Percentiles rank a stretch among this genome's conserved stretches.
phyloP scores from a whole-genome alignment of 352 stramenopile species.

The Discostella stelligera region DNA sequence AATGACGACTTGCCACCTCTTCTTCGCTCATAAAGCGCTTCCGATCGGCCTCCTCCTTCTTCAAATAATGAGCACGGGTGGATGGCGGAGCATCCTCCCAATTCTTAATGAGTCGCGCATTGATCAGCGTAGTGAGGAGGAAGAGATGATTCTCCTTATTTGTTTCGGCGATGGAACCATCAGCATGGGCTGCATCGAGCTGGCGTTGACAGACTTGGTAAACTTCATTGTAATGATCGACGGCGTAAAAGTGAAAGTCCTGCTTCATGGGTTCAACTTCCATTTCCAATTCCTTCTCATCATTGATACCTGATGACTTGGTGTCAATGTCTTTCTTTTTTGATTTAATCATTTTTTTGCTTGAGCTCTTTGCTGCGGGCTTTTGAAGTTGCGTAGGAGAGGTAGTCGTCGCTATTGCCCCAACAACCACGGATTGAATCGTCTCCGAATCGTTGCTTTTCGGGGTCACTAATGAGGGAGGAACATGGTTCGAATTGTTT shows the following conservation, averaged over 20 bases:
- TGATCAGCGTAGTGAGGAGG: constrained; percentile 70
- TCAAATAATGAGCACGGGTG: constrained; percentile 51
- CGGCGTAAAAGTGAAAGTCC: constrained; percentile 80
- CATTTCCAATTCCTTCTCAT: constrained; percentile 19
- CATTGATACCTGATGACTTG: constrained; percentile 21
- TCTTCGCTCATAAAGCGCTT: constrained; percentile 78
- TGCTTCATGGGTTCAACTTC: constrained; percentile 76
- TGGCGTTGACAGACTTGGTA: constrained; percentile 50
- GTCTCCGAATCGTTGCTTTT: constrained; percentile 28
- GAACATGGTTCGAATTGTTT: constrained; percentile 6
- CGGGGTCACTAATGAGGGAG: constrained; percentile 15
- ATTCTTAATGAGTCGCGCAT: constrained; percentile 62
- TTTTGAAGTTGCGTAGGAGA: constrained; percentile 1
- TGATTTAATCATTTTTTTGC: constrained; percentile 2
- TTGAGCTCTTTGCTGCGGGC: constrained; percentile 1
- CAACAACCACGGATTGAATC: constrained; percentile 2
- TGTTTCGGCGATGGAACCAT: constrained; percentile 14
- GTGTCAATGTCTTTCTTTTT: constrained; percentile 31
- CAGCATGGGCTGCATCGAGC: constrained; percentile 6
- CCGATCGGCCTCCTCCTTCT: constrained; percentile 75
- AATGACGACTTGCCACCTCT: constrained; percentile 80
- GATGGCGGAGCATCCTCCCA: constrained; percentile 63
- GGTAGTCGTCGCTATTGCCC: neutral
- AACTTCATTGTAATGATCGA: constrained; percentile 50
- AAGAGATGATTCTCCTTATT: constrained; percentile 54